Evolutionary conservation across 345 rosid genomes (phyloP), one percentile per base, ranked within the genome.

Genomic region (Carallia brachiata): DNA sequence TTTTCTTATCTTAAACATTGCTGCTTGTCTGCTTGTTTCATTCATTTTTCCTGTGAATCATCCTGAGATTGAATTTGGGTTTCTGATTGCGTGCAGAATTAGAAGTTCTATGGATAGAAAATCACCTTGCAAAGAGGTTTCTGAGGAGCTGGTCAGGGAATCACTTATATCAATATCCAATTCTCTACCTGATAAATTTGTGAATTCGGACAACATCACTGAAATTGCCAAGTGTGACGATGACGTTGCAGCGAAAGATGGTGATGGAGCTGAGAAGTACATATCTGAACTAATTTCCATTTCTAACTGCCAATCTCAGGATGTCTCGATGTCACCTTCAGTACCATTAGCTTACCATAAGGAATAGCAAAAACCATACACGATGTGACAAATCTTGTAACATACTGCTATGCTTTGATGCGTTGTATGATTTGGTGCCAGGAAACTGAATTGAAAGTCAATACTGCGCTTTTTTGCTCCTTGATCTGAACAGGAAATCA

Each of bases 281-380:
- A 61, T 62, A 36, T 73, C 81, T 60, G 68, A 69, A 39, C 68
- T 73, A 55, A 73, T 78, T 40, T 73, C 81, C 5, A 69, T 78
- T 40, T 78, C 81, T 1, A 27, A 61, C 50, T 44, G 17, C 5
- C 50, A 44, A 13, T 44, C 50, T 6, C 17, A 63, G n/a, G 75
- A 70, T 53, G 36, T 40, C n/a, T 7, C 50, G 12, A n/a, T 27
- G 32, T 30, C 30, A 19, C 77, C 77, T 0, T 5, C 47, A 12
- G 50, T 44, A 23, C 74, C 47, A 19, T 36, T 52, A 57, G 44
- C 15, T 5, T 36, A 50, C 63, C 52, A 36, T 28, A 54, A 58
- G 19, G 12, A 16, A 44, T 37, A 36, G 53, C 16, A 3, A n/a
- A n/a, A 53, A 30, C 9, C 13, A 44, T 44, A 12, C 16, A 12